Base-by-base conservation (phyloP, 75 land plant species). In the Pseudotsuga menziesii region DNA sequence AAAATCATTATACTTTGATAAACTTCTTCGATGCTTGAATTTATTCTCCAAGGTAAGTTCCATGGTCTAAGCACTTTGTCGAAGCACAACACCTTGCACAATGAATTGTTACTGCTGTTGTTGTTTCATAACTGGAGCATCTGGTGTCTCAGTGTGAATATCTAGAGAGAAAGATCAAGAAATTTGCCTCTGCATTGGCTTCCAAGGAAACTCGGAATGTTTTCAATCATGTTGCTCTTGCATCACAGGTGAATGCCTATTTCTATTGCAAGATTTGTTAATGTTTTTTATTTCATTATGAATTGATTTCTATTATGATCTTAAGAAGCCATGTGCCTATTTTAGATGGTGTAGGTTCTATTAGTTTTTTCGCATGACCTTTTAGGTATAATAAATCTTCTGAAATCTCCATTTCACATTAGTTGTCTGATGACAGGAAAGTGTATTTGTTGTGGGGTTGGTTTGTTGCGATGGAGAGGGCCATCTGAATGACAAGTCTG, bases 401-500 rank as follows among this genome's bases (percentile, higher is more conserved):
- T 69, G 44, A 23, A 39, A 69, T 5, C 22, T 41, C 72, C 17
- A 78, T 82, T 61, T 73, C 7, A 84, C 64, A 36, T 8, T 64
- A 27, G 32, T 29, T 80, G 44, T 16, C 74, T 73, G 55, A 2
- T 79, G 79, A 72, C 94, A 97, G 99, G 90, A 90, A 80, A 85
- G 80, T 57, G 67, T 92, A 22, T 83, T 92, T 76, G 89, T 90
- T 23, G 89, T 92, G 82, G 99, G 99, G 35, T 89, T 97, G 89
- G 82, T 97, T 57, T 89, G 87, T 71, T 97, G 97, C 78, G 98
- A 97, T 77, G 95, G 91, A 57, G 99, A 97, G 77, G 99, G 97
- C 17, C 97, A 81, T 82, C 86, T 94, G 29, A 97, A 97, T 79
- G 99, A 95, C 23, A 95, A 93, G 25, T 93, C 97, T 29, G 77